Conservation (phyloP, 148 eudicot genomes). For the Rheum nobile region DNA sequence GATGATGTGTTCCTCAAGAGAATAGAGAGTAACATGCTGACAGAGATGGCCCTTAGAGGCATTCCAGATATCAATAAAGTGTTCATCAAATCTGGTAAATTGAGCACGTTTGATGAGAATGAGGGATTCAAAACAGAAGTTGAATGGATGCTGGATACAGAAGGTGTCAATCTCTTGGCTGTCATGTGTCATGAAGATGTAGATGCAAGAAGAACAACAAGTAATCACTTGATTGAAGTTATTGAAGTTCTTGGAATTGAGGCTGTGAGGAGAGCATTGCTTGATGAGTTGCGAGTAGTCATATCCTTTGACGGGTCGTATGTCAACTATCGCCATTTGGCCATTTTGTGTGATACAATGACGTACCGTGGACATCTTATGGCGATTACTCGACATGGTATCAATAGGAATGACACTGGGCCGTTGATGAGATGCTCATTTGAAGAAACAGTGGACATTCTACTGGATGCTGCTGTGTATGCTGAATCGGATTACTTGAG, state of each 20-base stretch:
- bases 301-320: slow-evolving; percentile 97
- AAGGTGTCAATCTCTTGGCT: slow-evolving; percentile 94
- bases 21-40: slow-evolving; percentile 92
- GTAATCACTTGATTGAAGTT: slow-evolving; percentile 95
- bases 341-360: slow-evolving; percentile 96
- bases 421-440: slow-evolving; percentile 99
- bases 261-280: slow-evolving; percentile 85
- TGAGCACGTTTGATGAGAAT: slow-evolving; percentile 69
- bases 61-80: slow-evolving; percentile 94
- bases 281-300: slow-evolving; percentile 91
- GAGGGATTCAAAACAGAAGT: slow-evolving; percentile 73
- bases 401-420: slow-evolving; percentile 89
- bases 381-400: slow-evolving; percentile 99
- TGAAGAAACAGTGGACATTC: slow-evolving; percentile 99
- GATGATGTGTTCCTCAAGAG: slow-evolving; percentile 96
- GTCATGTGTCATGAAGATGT: slow-evolving; percentile 94
- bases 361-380: slow-evolving; percentile 97
- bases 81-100: slow-evolving; percentile 70
- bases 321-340: slow-evolving; percentile 90
- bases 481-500: slow-evolving; percentile 80
- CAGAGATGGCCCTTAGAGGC: slow-evolving; percentile 98
- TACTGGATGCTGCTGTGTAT: slow-evolving; percentile 94
- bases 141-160: slow-evolving; percentile 99
- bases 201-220: slow-evolving; percentile 78
- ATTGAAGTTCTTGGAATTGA: slow-evolving; percentile 97